Evolutionary conservation across 2,329 filamentous ascomycete species (phyloP), one percentile per base, ranked within the genome.

Genomic region (Talaromyces albobiverticillius): DNA sequence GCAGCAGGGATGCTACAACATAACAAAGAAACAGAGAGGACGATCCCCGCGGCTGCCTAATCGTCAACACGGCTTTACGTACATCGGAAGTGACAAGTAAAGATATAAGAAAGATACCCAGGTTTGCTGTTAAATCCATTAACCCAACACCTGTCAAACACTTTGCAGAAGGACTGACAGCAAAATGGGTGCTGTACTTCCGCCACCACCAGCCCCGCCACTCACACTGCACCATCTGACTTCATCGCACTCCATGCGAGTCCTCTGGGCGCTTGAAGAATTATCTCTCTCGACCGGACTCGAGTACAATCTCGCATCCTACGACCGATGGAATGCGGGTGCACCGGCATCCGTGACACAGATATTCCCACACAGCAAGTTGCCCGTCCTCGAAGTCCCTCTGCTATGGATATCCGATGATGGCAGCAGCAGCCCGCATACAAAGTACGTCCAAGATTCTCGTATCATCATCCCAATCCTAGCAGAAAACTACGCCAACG

Each of bases 211-310:
- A 16, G n/a, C 23, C 40, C 47, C 6, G 8, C n/a, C 46, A 5
- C 64, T 60, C 7, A 64, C 60, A 11, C 54, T 66, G 11, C 55
- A 65, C 57, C 60, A 64, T 53, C 52, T 66, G 32, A 56, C 60
- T 26, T 60, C 58, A 23, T 61, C 64, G 10, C 61, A 62, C 54
- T 54, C 62, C 14, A 42, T 58, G 20, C 57, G 59, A 26, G 38
- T 62, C 31, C 52, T 64, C 34, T 66, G 61, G 59, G 59, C 61
- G 8, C 64, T 67, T 13, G 64, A 66, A 47, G 65, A 68, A 48
- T 49, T 66, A 47, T 34, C 53, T 36, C 50, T 38, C 5, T 25
- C 55, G 22, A 42, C 59, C 26, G 59, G 59, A 16, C 50, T 59
- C 31, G 55, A 59, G 45, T 67, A 61, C 57, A 52, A 66, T 31